These are phyloP conservation scores for Strobilomyces confusus DNA, from an alignment of 768 basidiomycete species.

Conservation along the genomic window DNA sequence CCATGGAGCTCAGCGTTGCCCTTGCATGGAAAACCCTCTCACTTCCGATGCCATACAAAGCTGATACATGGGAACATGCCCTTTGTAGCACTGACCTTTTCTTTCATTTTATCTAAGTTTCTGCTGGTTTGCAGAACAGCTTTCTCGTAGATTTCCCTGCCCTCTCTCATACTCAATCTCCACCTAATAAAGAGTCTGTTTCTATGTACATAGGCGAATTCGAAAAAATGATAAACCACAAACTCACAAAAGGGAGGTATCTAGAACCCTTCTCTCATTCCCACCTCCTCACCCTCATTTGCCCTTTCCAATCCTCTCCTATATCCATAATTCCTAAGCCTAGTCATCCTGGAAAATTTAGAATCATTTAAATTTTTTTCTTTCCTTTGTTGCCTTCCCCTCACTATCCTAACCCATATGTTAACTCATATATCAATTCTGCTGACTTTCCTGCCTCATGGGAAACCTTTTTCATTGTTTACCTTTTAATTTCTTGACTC, in stretches of 20 bases:
- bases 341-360: background rate
- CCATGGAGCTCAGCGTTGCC: background rate
- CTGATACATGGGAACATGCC: background rate
- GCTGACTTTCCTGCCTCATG: background rate
- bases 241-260: background rate
- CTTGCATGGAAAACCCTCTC: background rate
- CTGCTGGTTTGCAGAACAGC: background rate
- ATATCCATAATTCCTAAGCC: background rate
- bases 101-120: background rate
- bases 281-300: background rate
- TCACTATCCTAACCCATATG: fast-evolving
- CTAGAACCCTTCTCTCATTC: background rate
- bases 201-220: background rate
- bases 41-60: background rate
- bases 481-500: background rate
- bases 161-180: background rate
- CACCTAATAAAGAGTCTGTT: background rate
- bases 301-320: background rate
- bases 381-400: fast-evolving
- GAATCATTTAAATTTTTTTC: background rate
- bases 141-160: background rate
- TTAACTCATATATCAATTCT: background rate
- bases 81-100: background rate
- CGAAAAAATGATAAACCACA: background rate
- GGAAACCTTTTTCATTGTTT: background rate